These are phyloP conservation scores for Lecanosticta acicola DNA, from an alignment of 2,329 filamentous ascomycete species.

Conservation along the genomic window DNA sequence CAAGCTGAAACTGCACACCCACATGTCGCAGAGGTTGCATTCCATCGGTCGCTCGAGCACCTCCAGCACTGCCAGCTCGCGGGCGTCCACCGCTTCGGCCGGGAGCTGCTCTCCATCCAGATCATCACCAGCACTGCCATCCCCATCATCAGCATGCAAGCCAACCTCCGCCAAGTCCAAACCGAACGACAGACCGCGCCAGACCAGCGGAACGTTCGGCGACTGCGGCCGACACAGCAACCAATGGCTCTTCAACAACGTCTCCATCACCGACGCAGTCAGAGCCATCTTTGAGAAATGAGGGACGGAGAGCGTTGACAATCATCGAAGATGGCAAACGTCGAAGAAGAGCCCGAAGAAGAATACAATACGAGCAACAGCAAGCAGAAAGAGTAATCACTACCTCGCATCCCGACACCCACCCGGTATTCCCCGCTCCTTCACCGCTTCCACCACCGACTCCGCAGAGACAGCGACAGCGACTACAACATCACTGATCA, in stretches of 20 bases:
- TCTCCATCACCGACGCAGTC: slow-evolving; percentile 44
- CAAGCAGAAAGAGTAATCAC: too few species aligned
- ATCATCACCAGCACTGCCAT: not conserved
- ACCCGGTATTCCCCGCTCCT: not conserved
- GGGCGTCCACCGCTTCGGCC: slow-evolving; percentile 5
- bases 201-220: slow-evolving; percentile 15
- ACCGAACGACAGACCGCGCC: slow-evolving; percentile 8
- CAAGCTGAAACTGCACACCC: slow-evolving; percentile 1
- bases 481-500: not conserved
- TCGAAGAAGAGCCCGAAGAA: slow-evolving; percentile 1
- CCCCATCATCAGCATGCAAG: not conserved
- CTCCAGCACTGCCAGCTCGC: slow-evolving; percentile 9
- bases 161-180: slow-evolving; percentile 6
- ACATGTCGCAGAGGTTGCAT: slow-evolving; percentile 11
- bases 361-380: not conserved
- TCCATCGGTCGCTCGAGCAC: slow-evolving; percentile 12
- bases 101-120: slow-evolving; percentile 9
- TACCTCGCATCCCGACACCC: too few species aligned
- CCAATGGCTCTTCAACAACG: slow-evolving; percentile 48
- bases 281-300: slow-evolving; percentile 25
- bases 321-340: slow-evolving; percentile 1
- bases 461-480: slow-evolving; percentile 3
- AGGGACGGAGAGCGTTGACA: slow-evolving; percentile 9
- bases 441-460: slow-evolving; percentile 5
- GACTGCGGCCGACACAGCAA: slow-evolving; percentile 47